phyloP scores from a whole-genome alignment of 257 asterid species.

The Leptodermis oblonga region DNA sequence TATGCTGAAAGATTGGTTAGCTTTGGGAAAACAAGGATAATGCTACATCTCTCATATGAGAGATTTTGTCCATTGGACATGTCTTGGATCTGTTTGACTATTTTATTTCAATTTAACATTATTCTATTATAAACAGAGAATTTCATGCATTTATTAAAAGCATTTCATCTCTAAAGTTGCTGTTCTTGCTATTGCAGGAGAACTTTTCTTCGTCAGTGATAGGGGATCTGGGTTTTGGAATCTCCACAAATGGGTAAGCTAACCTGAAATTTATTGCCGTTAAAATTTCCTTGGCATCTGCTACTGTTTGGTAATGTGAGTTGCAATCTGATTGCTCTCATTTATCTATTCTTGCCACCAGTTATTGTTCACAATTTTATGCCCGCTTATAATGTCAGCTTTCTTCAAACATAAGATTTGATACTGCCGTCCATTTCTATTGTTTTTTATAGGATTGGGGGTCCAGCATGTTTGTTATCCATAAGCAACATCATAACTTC shows the following conservation, averaged over 20 bases:
- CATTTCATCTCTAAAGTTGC: neutral
- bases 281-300: conserved; percentile 7
- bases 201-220: conserved; percentile 84
- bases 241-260: conserved; percentile 84
- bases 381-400: neutral
- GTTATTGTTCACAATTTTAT: neutral
- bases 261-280: neutral
- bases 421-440: neutral
- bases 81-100: no score
- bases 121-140: neutral
- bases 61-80: neutral
- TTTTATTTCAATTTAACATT: neutral
- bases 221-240: conserved; percentile 92
- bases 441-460: neutral
- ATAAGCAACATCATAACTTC: neutral
- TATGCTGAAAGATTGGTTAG: neutral
- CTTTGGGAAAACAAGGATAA: neutral
- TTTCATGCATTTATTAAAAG: no score
- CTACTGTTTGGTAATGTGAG: neutral
- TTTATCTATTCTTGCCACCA: neutral
- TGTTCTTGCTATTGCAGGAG: conserved; percentile 55
- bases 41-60: neutral
- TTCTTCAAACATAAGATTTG: neutral
- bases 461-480: neutral
- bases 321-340: neutral